Base-by-base conservation (phyloP, 2,329 filamentous ascomycete genomes). In the Sphaerulina vaccinii region DNA sequence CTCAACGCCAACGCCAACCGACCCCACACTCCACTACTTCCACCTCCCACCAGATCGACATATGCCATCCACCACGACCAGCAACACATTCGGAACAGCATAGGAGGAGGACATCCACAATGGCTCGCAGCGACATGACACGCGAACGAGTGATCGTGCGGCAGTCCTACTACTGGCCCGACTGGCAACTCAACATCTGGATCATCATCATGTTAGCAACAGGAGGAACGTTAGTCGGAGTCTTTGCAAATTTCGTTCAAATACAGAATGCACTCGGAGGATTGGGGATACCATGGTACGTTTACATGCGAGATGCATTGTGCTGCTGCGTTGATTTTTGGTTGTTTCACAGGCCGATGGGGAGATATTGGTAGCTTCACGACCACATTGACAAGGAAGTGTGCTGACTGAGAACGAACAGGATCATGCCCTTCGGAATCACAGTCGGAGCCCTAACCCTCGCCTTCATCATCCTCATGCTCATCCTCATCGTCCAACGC, bases 361-460 rank as follows among this genome's bases (percentile, higher is more conserved):
- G 45, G 18, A 49, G 45, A 49, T 37, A 49, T 33, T 49, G 45
- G 45, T 49, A 24, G 43, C 43, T 11, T 16, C 9, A 19, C 40
- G 44, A 38, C 44, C 18, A 16, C 27, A 18, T 3, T 40, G 8
- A 3, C 18, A 24, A 7, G 21, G n/a, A 46, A 15, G 21, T 16
- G 11, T 32, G 19, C 46, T 54, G 19, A 54, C 41, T 8, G 6
- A 8, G 51, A 29, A 52, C 32, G 9, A 13, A 15, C 62, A 85
- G 82, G 82, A 75, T 85, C 57, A 82, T 85, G 70, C 82, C 82
- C 22, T 85, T 79, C 68, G 82, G 81, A 68, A 76, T 85, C 47
- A 78, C 80, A 13, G 74, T 79, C 58, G 78, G 80, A 64, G 67
- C 75, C 2, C 73, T 85, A 1, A 78, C 78, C 23, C 70, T 85